Evolutionary conservation across 805 yeast genomes (phyloP).

Genomic region (Starmera caribaea): DNA sequence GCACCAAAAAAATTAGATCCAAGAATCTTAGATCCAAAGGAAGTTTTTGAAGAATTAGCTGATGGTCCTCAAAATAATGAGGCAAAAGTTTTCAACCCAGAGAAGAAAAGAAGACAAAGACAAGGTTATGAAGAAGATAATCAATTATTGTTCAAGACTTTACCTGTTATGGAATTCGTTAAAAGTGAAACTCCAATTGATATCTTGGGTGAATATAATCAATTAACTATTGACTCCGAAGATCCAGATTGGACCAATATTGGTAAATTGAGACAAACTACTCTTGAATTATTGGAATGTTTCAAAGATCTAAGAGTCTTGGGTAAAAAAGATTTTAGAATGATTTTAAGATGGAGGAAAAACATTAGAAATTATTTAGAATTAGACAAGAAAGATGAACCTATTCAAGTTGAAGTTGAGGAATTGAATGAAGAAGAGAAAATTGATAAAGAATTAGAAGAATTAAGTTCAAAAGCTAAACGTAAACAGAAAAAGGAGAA

Average conservation of each 20-base stretch:
- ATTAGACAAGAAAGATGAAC: constrained; percentile 43
- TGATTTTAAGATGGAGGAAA: constrained; percentile 79
- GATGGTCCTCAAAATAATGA: constrained; percentile 72
- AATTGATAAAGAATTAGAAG: constrained; percentile 76
- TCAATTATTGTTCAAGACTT: constrained; percentile 55
- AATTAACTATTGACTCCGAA: constrained; percentile 45
- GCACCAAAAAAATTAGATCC: constrained; percentile 96
- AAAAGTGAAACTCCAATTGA: constrained; percentile 76
- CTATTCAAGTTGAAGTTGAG: constrained; percentile 44
- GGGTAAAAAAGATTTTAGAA: constrained; percentile 89
- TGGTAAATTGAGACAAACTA: constrained; percentile 65
- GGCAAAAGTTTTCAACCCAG: constrained; percentile 92
- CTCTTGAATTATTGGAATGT: constrained; percentile 71
- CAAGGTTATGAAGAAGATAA: constrained; percentile 97
- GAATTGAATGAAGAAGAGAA: constrained; percentile 79
- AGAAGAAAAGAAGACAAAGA: constrained; percentile 80
- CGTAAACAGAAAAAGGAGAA: constrained; percentile 69
- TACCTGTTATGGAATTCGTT: constrained; percentile 74
- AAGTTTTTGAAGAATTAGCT: constrained; percentile 87
- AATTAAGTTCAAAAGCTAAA: constrained; percentile 61
- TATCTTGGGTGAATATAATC: constrained; percentile 63
- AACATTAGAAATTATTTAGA: constrained; percentile 74
- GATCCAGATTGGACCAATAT: constrained; percentile 68
- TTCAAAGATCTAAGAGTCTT: constrained; percentile 86
- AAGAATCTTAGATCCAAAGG: constrained; percentile 79